phyloP scores from a whole-genome alignment of 2,329 filamentous ascomycete species.

The Colletotrichum tofieldiae region DNA sequence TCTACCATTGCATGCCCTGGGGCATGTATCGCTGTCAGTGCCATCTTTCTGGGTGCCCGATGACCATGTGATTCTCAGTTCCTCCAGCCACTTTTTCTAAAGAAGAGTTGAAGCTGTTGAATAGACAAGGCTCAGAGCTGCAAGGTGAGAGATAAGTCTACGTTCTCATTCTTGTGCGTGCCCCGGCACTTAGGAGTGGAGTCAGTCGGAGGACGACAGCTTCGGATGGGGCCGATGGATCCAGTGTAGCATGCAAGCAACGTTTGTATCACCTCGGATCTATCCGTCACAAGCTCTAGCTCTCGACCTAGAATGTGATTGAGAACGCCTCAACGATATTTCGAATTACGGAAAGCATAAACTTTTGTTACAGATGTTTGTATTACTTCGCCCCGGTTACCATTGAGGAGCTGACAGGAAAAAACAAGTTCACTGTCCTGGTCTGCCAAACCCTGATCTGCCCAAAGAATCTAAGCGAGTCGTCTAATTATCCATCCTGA shows the following conservation, averaged over 20 bases:
- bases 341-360: neutral
- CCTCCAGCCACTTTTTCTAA: too few relatives aligned
- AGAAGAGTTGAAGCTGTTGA: too few relatives aligned
- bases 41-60: too few relatives aligned
- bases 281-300: neutral
- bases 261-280: neutral
- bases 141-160: too few relatives aligned
- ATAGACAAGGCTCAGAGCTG: too few relatives aligned
- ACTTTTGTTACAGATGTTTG: neutral
- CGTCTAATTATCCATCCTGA: too few relatives aligned
- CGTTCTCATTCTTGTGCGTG: too few relatives aligned
- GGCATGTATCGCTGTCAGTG: too few relatives aligned
- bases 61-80: too few relatives aligned
- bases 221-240: neutral
- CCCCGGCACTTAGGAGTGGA: too few relatives aligned
- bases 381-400: neutral
- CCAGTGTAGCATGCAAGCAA: neutral
- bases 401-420: neutral
- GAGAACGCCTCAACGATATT: neutral
- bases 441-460: neutral
- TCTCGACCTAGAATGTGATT: neutral
- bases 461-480: neutral
- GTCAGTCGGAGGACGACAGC: too few relatives aligned
- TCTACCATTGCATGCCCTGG: neutral
- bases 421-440: neutral